Evolutionary conservation across 108 stramenopile genomes (phyloP), one percentile per base, ranked within the genome.

Genomic region (Seminavis robusta): DNA sequence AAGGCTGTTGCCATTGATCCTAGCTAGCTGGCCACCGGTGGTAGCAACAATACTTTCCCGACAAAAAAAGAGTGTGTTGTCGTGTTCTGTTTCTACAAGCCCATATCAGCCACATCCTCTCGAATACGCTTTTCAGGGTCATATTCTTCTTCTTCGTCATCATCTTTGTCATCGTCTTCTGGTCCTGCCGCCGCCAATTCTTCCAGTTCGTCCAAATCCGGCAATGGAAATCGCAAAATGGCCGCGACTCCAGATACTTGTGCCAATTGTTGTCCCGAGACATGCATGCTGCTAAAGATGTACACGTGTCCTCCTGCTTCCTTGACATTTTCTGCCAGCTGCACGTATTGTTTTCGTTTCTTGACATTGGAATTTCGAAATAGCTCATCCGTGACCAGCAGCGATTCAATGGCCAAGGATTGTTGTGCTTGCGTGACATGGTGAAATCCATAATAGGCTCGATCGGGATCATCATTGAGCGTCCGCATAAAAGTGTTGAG

Each of bases 171-270:
- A 33, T 58, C 61, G 10, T 55, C 47, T 29, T 15, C 15, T 24
- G 17, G 9, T 63, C 47, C 34, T 52, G 3, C 7, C 53, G 65
- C n/a, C n/a, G 78, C 85, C 51, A 65, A 52, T 27, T 86, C 72
- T 29, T 86, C 86, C 52, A 88, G 34, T 56, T 92, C 86, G 33
- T 86, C 94, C 36, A 92, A 55, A 57, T 90, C 90, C 20, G 86
- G 87, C 33, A 97, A 34, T 31, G 95, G 93, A 77, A 77, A 95
- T 36, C 96, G 61, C 16, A 94, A 67, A 29, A 95, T 94, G 9
- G 92, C 98, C n/a, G 98, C 97, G 1, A 98, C 89, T 11, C 97
- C 97, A 1, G 81, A 76, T 0, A 97, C 83, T 63, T 92, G 92
- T 52, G 86, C 79, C 51, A 98, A 67, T 73, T 97, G 93, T 61